phyloP scores from a whole-genome alignment of 1,284 basidiomycete species.

The Papiliotrema flavescens region DNA sequence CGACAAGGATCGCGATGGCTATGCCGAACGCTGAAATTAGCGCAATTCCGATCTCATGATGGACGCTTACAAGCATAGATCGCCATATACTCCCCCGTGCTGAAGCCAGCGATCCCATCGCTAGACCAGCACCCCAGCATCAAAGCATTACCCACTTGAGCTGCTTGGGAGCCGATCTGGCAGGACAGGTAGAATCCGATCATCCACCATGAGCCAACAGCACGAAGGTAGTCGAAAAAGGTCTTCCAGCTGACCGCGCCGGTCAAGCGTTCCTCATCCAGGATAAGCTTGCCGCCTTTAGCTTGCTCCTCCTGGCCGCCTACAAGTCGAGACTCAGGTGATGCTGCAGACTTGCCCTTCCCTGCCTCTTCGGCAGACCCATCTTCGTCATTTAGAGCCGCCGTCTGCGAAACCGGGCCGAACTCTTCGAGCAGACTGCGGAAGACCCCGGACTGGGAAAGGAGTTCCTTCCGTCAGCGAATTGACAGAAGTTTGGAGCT shows the following conservation, averaged over 20 bases:
- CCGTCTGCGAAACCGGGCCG: conserved; percentile 1
- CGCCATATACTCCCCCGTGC: conserved; percentile 31
- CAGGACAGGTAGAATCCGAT: conserved; percentile 13
- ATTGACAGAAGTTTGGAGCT: background rate
- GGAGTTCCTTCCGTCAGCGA: conserved; percentile 10
- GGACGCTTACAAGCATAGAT: conserved; percentile 26
- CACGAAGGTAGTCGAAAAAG: conserved; percentile 21
- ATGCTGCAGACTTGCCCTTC: background rate
- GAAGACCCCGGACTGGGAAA: conserved; percentile 7
- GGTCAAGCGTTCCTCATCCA: conserved; percentile 34
- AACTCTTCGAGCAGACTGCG: conserved; percentile 12
- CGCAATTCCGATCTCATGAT: background rate
- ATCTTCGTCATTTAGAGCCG: no score
- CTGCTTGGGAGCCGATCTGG: conserved; percentile 22
- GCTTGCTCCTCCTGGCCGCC: conserved; percentile 1
- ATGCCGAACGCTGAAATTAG: conserved; percentile 9
- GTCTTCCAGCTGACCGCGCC: conserved; percentile 28
- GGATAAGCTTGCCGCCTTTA: conserved; percentile 57
- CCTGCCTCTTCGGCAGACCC: no score
- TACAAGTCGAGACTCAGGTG: background rate
- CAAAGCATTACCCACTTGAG: conserved; percentile 28
- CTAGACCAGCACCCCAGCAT: conserved; percentile 39
- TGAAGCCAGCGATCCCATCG: background rate
- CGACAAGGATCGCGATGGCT: conserved; percentile 10
- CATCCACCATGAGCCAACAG: conserved; percentile 14